Evolutionary conservation across 306 rosid genomes (phyloP).

Genomic region (Prunus davidiana): DNA sequence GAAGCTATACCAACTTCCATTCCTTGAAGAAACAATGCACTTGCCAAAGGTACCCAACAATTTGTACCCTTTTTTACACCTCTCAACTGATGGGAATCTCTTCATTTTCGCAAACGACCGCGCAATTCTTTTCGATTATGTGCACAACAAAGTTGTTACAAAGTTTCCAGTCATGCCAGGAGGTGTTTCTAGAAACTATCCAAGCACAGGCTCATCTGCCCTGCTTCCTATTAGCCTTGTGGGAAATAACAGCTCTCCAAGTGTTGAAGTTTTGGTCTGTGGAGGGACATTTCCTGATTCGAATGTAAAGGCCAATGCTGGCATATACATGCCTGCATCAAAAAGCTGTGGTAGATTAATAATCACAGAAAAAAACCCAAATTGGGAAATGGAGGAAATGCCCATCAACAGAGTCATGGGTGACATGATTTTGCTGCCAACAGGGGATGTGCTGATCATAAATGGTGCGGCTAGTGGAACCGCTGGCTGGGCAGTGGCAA

Average conservation of each 20-base stretch:
- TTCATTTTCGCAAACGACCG: constrained; percentile 37
- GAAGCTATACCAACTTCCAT: constrained; percentile 19
- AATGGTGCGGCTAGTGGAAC: constrained; percentile 35
- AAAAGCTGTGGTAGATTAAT: constrained; percentile 25
- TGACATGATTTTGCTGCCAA: constrained; percentile 38
- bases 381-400: constrained; percentile 39
- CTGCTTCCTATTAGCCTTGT: constrained; percentile 23
- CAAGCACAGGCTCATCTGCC: constrained; percentile 37
- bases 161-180: constrained; percentile 26
- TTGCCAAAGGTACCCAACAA: constrained; percentile 20
- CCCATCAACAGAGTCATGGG: constrained; percentile 36
- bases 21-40: constrained; percentile 25
- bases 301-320: constrained; percentile 24
- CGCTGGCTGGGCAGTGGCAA: constrained; percentile 33
- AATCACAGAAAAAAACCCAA: constrained; percentile 5
- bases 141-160: constrained; percentile 9
- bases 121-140: constrained; percentile 26
- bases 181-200: constrained; percentile 32
- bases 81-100: constrained; percentile 29
- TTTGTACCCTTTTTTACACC: constrained; percentile 33
- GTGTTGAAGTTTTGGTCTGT: constrained; percentile 30
- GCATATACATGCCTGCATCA: constrained; percentile 18
- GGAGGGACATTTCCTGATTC: constrained; percentile 34
- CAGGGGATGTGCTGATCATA: constrained; percentile 33
- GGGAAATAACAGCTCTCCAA: background rate